phyloP scores from a whole-genome alignment of 1,139 yeast genomes.

The Suhomyces bribrorum region DNA sequence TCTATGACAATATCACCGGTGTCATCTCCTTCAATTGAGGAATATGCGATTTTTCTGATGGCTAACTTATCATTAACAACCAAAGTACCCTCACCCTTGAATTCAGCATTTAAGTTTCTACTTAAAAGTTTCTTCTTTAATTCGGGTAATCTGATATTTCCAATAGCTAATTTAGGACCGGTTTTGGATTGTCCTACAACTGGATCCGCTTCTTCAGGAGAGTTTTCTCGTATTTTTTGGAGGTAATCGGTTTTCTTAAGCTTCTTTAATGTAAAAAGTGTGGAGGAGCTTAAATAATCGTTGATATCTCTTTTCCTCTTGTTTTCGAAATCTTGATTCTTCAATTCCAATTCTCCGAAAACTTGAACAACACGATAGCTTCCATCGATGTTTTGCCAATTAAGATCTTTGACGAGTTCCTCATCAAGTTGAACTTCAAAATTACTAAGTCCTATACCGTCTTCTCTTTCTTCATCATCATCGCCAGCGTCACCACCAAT shows the following conservation, averaged over 20 bases:
- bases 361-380: constrained; percentile 84
- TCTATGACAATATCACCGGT: constrained; percentile 86
- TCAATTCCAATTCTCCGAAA: constrained; percentile 63
- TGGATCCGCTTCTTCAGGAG: constrained; percentile 8
- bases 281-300: constrained; percentile 37
- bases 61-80: constrained; percentile 81
- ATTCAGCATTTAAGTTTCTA: constrained; percentile 74
- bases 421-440: constrained; percentile 75
- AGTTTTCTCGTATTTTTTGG: constrained; percentile 14
- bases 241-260: constrained; percentile 20
- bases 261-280: constrained; percentile 41
- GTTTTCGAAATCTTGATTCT: constrained; percentile 24
- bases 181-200: constrained; percentile 11
- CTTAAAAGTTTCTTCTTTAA: constrained; percentile 62
- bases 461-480: constrained; percentile 14
- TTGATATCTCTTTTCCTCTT: constrained; percentile 22
- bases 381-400: constrained; percentile 85
- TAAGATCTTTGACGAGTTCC: constrained; percentile 56
- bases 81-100: constrained; percentile 89
- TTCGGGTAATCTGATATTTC: constrained; percentile 85
- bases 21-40: constrained; percentile 42
- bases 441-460: constrained; percentile 51
- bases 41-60: constrained; percentile 64
- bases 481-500: constrained; percentile 51
- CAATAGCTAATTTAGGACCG: constrained; percentile 66